Conservation (phyloP, 768 basidiomycete species). For the Mycena chlorophos region DNA sequence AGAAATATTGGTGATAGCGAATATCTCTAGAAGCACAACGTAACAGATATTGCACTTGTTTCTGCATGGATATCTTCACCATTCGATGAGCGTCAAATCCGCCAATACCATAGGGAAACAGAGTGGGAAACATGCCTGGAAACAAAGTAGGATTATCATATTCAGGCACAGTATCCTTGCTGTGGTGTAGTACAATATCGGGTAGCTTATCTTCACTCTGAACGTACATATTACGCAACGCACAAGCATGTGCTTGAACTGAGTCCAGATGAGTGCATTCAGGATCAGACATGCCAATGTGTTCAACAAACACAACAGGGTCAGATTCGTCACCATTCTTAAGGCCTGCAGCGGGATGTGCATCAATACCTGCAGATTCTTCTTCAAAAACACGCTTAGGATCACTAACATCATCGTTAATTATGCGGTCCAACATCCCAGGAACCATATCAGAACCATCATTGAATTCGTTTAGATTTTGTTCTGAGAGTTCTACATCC, state of each 20-base stretch:
- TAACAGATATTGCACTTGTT: conserved; percentile 27
- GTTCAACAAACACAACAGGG: neutral
- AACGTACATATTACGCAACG: conserved; percentile 25
- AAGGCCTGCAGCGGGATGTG: conserved; percentile 25
- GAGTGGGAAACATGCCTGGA: conserved; percentile 32
- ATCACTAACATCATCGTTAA: conserved; percentile 20
- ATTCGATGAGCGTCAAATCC: conserved; percentile 27
- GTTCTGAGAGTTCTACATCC: neutral
- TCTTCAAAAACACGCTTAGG: conserved; percentile 19
- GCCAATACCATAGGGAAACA: conserved; percentile 33
- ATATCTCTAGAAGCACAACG: conserved; percentile 23
- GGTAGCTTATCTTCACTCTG: neutral
- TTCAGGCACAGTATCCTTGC: conserved; percentile 25
- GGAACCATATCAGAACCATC: neutral
- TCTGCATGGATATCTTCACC: conserved; percentile 17
- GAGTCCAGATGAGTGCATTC: conserved; percentile 26
- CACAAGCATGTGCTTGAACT: conserved; percentile 24
- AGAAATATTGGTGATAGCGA: conserved; percentile 23
- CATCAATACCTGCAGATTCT: conserved; percentile 29
- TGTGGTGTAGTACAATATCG: conserved; percentile 27
- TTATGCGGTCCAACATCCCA: neutral
- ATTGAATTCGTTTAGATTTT: neutral
- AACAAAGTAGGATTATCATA: conserved; percentile 34
- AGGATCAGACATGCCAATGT: conserved; percentile 33
- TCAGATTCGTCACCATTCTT: conserved; percentile 29